A percentile compares a stretch with the other conserved stretches of the same genome.
Evolutionary conservation across 2,329 filamentous ascomycete species (phyloP).

Genomic region (Dryadomyces quercivorus): DNA sequence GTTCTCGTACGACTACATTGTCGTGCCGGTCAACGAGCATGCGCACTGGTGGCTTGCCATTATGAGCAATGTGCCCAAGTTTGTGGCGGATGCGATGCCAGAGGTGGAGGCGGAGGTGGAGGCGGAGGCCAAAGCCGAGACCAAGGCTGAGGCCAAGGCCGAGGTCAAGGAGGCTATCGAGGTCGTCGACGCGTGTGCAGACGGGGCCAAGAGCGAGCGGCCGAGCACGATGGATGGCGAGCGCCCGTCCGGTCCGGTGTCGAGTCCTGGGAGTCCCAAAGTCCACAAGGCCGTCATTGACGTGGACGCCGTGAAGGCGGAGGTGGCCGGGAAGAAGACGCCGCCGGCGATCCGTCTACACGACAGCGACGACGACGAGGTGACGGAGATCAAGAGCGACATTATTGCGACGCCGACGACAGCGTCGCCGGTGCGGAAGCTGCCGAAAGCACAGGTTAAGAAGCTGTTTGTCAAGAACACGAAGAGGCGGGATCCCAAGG

Average conservation of each 20-base stretch:
- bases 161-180: neutral
- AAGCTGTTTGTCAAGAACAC: conserved; percentile 20
- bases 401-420: neutral
- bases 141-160: neutral
- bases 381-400: conserved; percentile 8
- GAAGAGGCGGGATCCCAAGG: conserved; percentile 33
- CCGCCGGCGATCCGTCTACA: neutral
- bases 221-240: too few relatives aligned
- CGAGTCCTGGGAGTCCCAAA: too few relatives aligned
- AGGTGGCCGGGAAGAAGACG: neutral
- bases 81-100: conserved; percentile 26
- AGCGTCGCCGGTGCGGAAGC: neutral
- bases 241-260: too few relatives aligned
- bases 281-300: neutral
- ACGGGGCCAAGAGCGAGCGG: too few relatives aligned
- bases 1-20: conserved; percentile 74
- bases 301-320: too few relatives aligned
- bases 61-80: conserved; percentile 72
- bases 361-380: conserved; percentile 8
- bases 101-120: neutral
- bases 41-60: conserved; percentile 92
- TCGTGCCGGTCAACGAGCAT: conserved; percentile 83
- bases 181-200: neutral
- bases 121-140: neutral
- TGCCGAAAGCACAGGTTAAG: conserved; percentile 4